Evolutionary conservation across 2,329 filamentous ascomycete genomes (phyloP).

Genomic region (Ophiocordyceps robertsii): DNA sequence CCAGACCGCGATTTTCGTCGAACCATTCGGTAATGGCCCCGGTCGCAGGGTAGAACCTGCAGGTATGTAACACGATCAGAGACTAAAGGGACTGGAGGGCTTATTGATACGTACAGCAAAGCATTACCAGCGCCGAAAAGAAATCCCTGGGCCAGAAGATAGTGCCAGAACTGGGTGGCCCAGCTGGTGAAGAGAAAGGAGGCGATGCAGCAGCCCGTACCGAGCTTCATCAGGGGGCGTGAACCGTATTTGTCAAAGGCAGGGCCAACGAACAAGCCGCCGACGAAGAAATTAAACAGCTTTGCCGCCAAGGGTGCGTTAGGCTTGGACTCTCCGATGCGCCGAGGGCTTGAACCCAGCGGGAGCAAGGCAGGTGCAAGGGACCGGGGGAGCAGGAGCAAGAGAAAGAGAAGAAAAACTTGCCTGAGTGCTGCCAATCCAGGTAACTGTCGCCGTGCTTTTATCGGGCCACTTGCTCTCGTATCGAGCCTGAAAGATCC

Average conservation of each 20-base stretch:
- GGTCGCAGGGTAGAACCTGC: slow-evolving; percentile 17
- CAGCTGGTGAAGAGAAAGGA: slow-evolving; percentile 22
- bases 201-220: slow-evolving; percentile 19
- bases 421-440: slow-evolving; percentile 24
- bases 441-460: slow-evolving; percentile 20
- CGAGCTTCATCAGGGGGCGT: slow-evolving; percentile 18
- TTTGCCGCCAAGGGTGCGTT: slow-evolving; percentile 4
- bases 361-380: too few species aligned
- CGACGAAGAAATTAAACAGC: slow-evolving; percentile 24
- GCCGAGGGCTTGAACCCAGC: background rate
- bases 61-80: background rate
- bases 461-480: slow-evolving; percentile 15
- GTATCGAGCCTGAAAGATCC: slow-evolving; percentile 42
- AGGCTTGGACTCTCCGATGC: background rate
- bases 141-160: slow-evolving; percentile 25
- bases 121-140: slow-evolving; percentile 26
- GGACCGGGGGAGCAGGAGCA: too few species aligned
- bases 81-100: background rate
- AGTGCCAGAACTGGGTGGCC: slow-evolving; percentile 20
- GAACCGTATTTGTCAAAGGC: slow-evolving; percentile 26
- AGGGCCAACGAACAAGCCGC: slow-evolving; percentile 24
- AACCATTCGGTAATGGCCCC: slow-evolving; percentile 18
- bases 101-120: slow-evolving; percentile 11
- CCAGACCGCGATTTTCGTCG: slow-evolving; percentile 14
- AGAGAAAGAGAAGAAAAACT: background rate